Evolutionary conservation across 192 early-diverging fungal genomes (phyloP), one percentile per base, ranked within the genome.

Genomic region (Backusella luteola): DNA sequence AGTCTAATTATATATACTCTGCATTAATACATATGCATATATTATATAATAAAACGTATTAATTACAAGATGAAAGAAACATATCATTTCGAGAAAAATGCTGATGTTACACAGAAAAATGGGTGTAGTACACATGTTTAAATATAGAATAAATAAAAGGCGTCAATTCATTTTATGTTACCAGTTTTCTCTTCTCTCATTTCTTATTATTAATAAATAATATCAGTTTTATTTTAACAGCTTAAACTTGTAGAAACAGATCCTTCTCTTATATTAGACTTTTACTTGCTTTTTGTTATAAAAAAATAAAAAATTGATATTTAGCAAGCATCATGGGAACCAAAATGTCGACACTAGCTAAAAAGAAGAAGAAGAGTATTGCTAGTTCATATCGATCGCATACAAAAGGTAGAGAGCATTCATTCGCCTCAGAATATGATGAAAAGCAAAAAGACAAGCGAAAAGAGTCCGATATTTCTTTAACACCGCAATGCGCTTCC

Each of bases 131-230:
- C 56, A 29, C 12, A 63, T 29, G 56, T 3, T 63, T 63, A 63
- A 26, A 63, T 63, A 63, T 63, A 63, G 56, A 63, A 63, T 63
- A 12, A 14, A 63, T 63, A 63, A 29, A 63, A 63, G 4, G 56
- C 56, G 56, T 63, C 56, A 63, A 29, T 29, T 63, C 56, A 63
- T 29, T 63, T 63, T 29, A 63, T 63, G 23, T 63, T 29, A 63
- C 56, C 56, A 29, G 26, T 12, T 63, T 14, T 29, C 23, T 63
- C 56, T 63, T 29, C 26, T 63, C 23, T 63, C 26, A 14, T 63
- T 63, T 68, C 32, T 68, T 23, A 68, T 36, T 38, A 68, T n/a
- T 68, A 68, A 68, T 38, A 68, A n/a, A 36, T 68, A 35, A 34
- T 29, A 68, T 4, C 34, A 15, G 15, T n/a, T 15, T 32, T 34